Evolutionary conservation across 495 filamentous ascomycete species (phyloP), one percentile per base, ranked within the genome.

Genomic region (Talaromyces nanjingensis): DNA sequence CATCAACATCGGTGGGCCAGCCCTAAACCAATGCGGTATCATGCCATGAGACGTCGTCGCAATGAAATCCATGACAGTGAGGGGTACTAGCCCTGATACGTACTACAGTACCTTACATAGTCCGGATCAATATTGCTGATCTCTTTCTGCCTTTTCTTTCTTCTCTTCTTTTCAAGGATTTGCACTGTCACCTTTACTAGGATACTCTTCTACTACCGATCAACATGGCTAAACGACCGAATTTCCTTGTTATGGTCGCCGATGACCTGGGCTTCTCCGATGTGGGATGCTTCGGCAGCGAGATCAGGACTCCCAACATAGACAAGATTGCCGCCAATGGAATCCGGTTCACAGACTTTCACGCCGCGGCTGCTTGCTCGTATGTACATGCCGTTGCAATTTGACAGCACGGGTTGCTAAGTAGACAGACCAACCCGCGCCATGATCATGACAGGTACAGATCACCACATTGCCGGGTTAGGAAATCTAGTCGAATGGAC

Each of bases 371-470:
- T 0, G 71, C 74, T 24, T 76, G 74, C 55, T 74, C 71, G 14
- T 53, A 53, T 25, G 49, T 53, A 52, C 11, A 37, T 24, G 20
- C 11, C n/a, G 8, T 53, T 53, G 7, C 49, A 9, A 42, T 42
- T 1, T 16, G 37, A 42, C 11, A 39, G 6, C 4, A 33, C 47
- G 47, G 6, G 7, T 8, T 22, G 47, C n/a, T 53, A 25, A 20
- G 2, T 24, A 53, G 6, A 22, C 37, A 42, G 37, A 4, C 74
- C 74, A 1, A 77, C 74, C 11, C 66, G 74, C 9, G 69, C 74
- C 5, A 77, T 77, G 74, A 73, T 84, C 18, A 68, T 84, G 67
- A 79, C 76, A 4, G 82, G 81, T 1, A 85, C 83, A 4, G 84
- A 84, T 60, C 76, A 82, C 56, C 83, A 84, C 66, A 45, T 72